phyloP scores from a whole-genome alignment of 768 basidiomycete species.

The Galerina sulciceps region DNA sequence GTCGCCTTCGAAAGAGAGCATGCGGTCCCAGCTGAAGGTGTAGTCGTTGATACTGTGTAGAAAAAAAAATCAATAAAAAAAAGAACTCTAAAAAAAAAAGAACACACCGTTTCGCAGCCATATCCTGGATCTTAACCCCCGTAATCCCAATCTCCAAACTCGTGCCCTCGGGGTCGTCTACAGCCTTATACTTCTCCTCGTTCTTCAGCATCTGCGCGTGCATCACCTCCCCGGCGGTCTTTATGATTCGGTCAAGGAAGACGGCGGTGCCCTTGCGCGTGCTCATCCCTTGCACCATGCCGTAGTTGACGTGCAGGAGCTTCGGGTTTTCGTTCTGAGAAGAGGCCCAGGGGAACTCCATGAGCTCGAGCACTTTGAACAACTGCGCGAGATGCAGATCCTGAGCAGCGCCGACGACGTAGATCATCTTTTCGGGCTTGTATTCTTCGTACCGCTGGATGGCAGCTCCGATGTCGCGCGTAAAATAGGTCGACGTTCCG shows the following conservation, averaged over 20 bases:
- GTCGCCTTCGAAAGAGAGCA: slow-evolving; percentile 96
- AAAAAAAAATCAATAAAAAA: background rate
- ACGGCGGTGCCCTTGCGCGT: slow-evolving; percentile 93
- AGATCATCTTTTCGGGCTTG: slow-evolving; percentile 88
- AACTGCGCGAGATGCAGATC: slow-evolving; percentile 89
- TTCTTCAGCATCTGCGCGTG: slow-evolving; percentile 97
- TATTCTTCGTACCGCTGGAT: slow-evolving; percentile 92
- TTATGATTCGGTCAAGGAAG: slow-evolving; percentile 91
- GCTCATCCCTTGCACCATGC: slow-evolving; percentile 94
- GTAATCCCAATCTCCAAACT: slow-evolving; percentile 89
- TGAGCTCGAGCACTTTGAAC: slow-evolving; percentile 90
- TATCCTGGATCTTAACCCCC: slow-evolving; percentile 97
- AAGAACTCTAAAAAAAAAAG: background rate
- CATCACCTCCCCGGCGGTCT: slow-evolving; percentile 88
- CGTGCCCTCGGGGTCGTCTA: slow-evolving; percentile 85
- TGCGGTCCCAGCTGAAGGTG: slow-evolving; percentile 91
- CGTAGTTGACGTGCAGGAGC: slow-evolving; percentile 90
- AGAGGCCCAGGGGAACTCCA: slow-evolving; percentile 89
- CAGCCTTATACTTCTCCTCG: slow-evolving; percentile 86
- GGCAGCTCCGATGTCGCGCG: slow-evolving; percentile 94
- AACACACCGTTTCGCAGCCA: slow-evolving; percentile 87
- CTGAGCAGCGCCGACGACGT: slow-evolving; percentile 88
- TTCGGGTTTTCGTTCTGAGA: too few relatives aligned
- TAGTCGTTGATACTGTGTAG: slow-evolving; percentile 87
- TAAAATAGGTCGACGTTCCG: slow-evolving; percentile 92